Base-by-base conservation (phyloP, 495 filamentous ascomycete genomes). In the Talaromyces thailandensis region DNA sequence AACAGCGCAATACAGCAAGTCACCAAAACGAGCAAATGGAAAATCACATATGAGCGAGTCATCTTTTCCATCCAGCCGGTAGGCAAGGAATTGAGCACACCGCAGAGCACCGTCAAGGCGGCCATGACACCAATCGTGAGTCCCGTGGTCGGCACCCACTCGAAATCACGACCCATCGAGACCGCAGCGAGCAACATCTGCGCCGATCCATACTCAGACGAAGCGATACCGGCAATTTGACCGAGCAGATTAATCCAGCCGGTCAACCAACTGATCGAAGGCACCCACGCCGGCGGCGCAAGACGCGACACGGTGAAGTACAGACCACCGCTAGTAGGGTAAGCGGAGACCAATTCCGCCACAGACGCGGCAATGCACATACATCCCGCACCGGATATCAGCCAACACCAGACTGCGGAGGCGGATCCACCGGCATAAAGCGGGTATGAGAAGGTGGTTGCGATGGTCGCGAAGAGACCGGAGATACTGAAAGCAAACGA, bases 211-310 rank as follows among this genome's bases (percentile, higher is more conserved):
- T 89, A 90, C 64, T 88, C 86, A 1, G 85, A 83, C 0, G 83
- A 84, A 6, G 87, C 86, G 31, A 84, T 78, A 40, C 87, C 87
- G 8, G 82, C 80, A 48, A 88, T 74, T 64, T 87, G 85, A 43
- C 87, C 86, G 4, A 88, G 75, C 2, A 90, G 78, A 64, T 88
- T 89, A 68, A 88, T 78, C 83, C 86, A 90, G 0, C 87, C 87
- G 48, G 78, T 70, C n/a, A 75, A 11, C 74, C 75, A 78, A 45
- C 72, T 71, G 31, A 77, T 76, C 5, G 70, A 71, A 3, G 76
- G 73, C 21, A 78, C 71, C 75, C 76, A 76, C 14, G 57, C 60
- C 1, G 58, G 68, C 0, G 79, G 78, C 8, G 70, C 74, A 37
- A 76, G 66, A 28, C 75, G 68, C 24, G 74, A 76, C 23, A 78